Base-by-base conservation (phyloP, 768 basidiomycete genomes). In the Auriscalpium microsporum region DNA sequence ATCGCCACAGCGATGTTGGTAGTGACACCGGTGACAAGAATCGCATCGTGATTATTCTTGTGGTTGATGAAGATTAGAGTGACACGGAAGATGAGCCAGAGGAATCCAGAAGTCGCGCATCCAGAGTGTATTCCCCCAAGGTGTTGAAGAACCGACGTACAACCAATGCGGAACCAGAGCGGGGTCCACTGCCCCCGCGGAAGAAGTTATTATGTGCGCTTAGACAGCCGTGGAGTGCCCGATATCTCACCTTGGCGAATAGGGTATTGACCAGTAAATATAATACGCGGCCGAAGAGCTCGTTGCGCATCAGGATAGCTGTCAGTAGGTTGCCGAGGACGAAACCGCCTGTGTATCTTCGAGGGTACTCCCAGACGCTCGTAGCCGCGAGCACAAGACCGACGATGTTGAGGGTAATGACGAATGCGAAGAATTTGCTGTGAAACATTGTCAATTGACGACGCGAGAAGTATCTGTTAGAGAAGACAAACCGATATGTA, bases 121-220 rank as follows among this genome's bases (percentile, higher is more conserved):
- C 86, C 86, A 49, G 81, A 82, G 63, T 90, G 87, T 61, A 89
- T 86, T 16, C 87, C 87, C 13, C 87, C 88, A 34, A 90, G 78
- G 68, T 90, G 88, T 78, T 62, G 61, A 35, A 62, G 58, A 34
- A 33, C 47, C 11, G 73, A 75, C 6, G 74, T 74, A 54, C 71
- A 72, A 9, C 61, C 64, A 1, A 74, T 62, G 10, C 73, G 67
- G 60, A 70, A 72, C 72, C 69, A 71, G 37, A 74, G 54, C n/a
- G 73, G 73, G 8, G 73, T 52, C 73, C 72, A 73, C 73, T 74
- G 59, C 33, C 6, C 21, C 40, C 19, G 49, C 11, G 33, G 33
- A 34, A 28, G 45, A 38, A 58, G 52, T 52, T 10, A 56, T 13
- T 10, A 36, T 23, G 36, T 49, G 19, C 23, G 19, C 23, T n/a